Evolutionary conservation across 2,329 filamentous ascomycete species (phyloP), one percentile per base, ranked within the genome.

Genomic region (Dactylonectria estremocensis): DNA sequence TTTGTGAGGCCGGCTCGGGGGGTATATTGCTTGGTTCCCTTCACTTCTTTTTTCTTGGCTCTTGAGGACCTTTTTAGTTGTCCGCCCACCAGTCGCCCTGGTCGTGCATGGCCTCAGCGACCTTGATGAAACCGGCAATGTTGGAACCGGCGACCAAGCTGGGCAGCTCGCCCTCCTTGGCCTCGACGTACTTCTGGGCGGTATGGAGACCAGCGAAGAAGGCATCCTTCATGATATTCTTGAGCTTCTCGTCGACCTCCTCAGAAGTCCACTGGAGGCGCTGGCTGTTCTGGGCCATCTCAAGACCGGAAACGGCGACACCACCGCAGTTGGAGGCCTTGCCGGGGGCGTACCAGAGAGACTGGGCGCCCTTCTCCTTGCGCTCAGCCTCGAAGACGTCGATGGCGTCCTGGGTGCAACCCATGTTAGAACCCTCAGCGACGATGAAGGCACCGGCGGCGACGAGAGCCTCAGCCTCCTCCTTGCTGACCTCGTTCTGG

Each of bases 381-480:
- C 95, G 89, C 77, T 91, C 86, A 18, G 87, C 89, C 89, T 98
- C 95, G 81, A 98, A 98, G 73, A 94, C 86, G 78, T 97, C 93
- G 78, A 99, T 98, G 74, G 95, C 95, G 73, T 93, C 95, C 84
- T 96, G 94, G 37, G 95, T 98, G 88, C 95, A 98, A 72, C 96
- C 96, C 96, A 99, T 98, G 90, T 98, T 98, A 84, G 93, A 96
- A 64, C 96, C 96, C 86, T 99, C 96, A 66, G 96, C 96, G 74
- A 98, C 92, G 86, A 94, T 97, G 81, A 92, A 90, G 79, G 88
- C 89, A 74, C 95, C 95, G 67, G 88, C 89, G 56, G 88, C 88
- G 67, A 98, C 90, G 50, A 98, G 90, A 18, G 89, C 90, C 85
- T 94, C 87, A 60, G 95, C 96, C 87, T 99, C 96, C 77, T 96